Base-by-base conservation (phyloP, 2,329 filamentous ascomycete genomes). In the Ceratocystis eucalypticola region DNA sequence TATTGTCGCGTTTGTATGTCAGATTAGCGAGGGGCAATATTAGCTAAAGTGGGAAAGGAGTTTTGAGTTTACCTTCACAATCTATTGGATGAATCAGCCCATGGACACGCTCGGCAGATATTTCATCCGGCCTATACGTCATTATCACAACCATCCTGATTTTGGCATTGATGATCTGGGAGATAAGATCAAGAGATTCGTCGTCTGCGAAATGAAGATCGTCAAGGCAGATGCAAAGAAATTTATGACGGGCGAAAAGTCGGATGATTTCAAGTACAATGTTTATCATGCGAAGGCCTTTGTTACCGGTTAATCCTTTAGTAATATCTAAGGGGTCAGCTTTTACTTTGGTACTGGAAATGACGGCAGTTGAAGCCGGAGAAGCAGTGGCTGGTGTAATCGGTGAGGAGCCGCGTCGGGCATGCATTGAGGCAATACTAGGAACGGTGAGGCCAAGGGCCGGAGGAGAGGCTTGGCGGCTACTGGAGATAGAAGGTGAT, bases 171-270 rank as follows among this genome's bases (percentile, higher is more conserved):
- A 96, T 84, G 64, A 96, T 91, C 71, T 91, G 87, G 17, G 87
- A 83, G 48, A 96, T 87, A 64, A 96, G 79, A 67, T 96, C 90
- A 61, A 94, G 77, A 15, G 88, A 94, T 74, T 96, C 93, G 30
- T 88, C 84, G 72, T 96, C 93, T 5, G 91, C 91, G 74, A 91
- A 94, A 71, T 96, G 91, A 41, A 96, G 77, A 74, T 96, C 93
- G 72, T 96, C 93, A 33, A 96, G 77, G 71, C 87, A 91, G 71
- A 96, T 86, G 72, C 90, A 95, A 65, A 96, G 91, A 71, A 96
- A 86, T 71, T 92, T 94, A 73, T 92, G 86, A 22, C 86, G 81
- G 0, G 90, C 88, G 66, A 97, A 86, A 53, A 95, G 84, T 64
- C 89, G 84, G 63, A 96, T 75, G 8, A 96, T 87, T 70, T 96